phyloP scores from a whole-genome alignment of 2,329 filamentous ascomycete species.

The Sordariomycetes sp. region DNA sequence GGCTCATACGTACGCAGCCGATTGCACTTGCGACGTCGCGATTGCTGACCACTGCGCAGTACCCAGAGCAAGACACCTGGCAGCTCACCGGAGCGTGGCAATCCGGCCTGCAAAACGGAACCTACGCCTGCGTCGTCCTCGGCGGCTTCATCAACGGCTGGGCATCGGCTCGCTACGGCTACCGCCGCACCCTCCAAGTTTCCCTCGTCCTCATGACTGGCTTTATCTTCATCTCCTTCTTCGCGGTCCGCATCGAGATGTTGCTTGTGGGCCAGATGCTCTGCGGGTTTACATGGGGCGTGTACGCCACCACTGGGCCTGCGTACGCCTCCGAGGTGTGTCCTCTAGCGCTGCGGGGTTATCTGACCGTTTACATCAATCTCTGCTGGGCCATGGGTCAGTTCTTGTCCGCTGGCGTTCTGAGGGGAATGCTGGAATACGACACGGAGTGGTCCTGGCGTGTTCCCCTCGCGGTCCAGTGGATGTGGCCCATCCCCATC shows the following conservation, averaged over 20 bases:
- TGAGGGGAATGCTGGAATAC: slow-evolving; percentile 21
- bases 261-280: slow-evolving; percentile 31
- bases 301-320: slow-evolving; percentile 28
- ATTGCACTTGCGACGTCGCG: too few species aligned
- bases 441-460: slow-evolving; percentile 21
- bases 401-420: slow-evolving; percentile 25
- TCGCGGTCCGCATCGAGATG: slow-evolving; percentile 17
- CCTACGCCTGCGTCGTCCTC: slow-evolving; percentile 9
- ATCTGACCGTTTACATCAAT: slow-evolving; percentile 29
- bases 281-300: slow-evolving; percentile 28
- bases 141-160: slow-evolving; percentile 11
- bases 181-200: slow-evolving; percentile 34
- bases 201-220: slow-evolving; percentile 13
- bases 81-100: slow-evolving; percentile 11
- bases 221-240: slow-evolving; percentile 18
- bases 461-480: slow-evolving; percentile 26
- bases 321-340: slow-evolving; percentile 29
- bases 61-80: slow-evolving; percentile 9
- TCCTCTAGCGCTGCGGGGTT: slow-evolving; percentile 25
- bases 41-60: slow-evolving; percentile 4
- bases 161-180: slow-evolving; percentile 10
- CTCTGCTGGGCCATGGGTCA: slow-evolving; percentile 29
- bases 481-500: slow-evolving; percentile 21
- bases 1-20: slow-evolving; percentile 7
- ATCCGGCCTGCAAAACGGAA: slow-evolving; percentile 7